A percentile compares a stretch with the other conserved stretches of the same genome.
phyloP scores from a whole-genome alignment of 2,329 filamentous ascomycete genomes.

The Diaporthe amygdali region DNA sequence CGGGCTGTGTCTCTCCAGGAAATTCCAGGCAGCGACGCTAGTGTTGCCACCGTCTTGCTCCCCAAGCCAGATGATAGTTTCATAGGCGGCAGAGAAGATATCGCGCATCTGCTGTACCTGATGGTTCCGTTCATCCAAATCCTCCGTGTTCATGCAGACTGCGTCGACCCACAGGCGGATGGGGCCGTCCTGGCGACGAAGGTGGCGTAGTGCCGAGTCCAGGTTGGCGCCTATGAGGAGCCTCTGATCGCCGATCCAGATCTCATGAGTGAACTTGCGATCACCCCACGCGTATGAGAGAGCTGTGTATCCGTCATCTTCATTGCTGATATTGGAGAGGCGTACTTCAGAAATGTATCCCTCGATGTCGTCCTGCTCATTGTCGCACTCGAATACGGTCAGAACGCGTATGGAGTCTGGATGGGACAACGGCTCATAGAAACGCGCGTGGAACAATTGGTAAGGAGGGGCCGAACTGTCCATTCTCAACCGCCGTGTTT shows the following conservation, averaged over 20 bases:
- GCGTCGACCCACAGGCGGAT: slow-evolving; percentile 12
- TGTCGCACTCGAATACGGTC: not conserved
- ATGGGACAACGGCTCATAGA: not conserved
- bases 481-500: not conserved
- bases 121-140: not conserved
- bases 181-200: not conserved
- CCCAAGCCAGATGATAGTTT: slow-evolving; percentile 7
- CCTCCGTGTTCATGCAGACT: not conserved
- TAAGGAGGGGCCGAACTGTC: not conserved
- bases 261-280: not conserved
- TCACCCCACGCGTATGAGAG: not conserved
- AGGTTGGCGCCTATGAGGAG: not conserved
- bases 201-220: not conserved
- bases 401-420: not conserved
- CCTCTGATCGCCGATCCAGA: not conserved
- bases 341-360: not conserved
- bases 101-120: slow-evolving; percentile 7
- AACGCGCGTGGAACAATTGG: not conserved
- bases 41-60: not conserved
- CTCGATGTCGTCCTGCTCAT: not conserved
- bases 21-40: not conserved
- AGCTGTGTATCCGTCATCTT: not conserved
- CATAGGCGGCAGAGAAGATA: not conserved
- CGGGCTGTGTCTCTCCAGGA: slow-evolving; percentile 3
- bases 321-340: not conserved